phyloP scores from a whole-genome alignment of 2,329 filamentous ascomycete species.

The Gremmenia infestans region DNA sequence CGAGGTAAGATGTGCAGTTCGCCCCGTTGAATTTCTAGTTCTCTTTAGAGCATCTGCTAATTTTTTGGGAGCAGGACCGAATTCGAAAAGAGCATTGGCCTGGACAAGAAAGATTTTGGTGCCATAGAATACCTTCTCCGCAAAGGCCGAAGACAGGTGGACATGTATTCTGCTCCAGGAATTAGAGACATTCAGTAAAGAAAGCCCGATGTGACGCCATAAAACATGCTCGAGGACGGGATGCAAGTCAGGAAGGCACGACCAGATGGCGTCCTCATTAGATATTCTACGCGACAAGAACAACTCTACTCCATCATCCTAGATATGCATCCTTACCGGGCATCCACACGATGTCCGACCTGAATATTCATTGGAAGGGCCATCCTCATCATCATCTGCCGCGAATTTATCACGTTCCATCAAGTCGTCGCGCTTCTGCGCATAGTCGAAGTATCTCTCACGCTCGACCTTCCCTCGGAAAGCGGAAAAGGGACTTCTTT shows the following conservation, averaged over 20 bases:
- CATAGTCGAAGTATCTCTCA: constrained; percentile 10
- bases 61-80: constrained; percentile 52
- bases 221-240: neutral
- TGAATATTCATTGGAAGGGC: constrained; percentile 28
- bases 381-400: constrained; percentile 26
- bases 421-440: constrained; percentile 9
- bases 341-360: constrained; percentile 21
- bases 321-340: constrained; percentile 23
- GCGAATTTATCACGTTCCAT: constrained; percentile 19
- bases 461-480: constrained; percentile 11
- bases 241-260: constrained; percentile 13
- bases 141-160: constrained; percentile 61
- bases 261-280: neutral
- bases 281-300: neutral
- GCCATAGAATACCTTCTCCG: constrained; percentile 65
- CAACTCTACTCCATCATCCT: constrained; percentile 13
- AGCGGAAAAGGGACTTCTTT: constrained; percentile 13
- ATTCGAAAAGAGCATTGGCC: constrained; percentile 59
- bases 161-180: constrained; percentile 59
- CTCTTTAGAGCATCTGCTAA: neutral
- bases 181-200: constrained; percentile 53
- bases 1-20: constrained; percentile 44
- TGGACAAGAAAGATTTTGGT: constrained; percentile 65
- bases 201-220: neutral
- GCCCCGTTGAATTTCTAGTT: neutral